These are phyloP conservation scores for Leishmania tarentolae DNA, from an alignment of 208 protist genomes.

Conservation along the genomic window DNA sequence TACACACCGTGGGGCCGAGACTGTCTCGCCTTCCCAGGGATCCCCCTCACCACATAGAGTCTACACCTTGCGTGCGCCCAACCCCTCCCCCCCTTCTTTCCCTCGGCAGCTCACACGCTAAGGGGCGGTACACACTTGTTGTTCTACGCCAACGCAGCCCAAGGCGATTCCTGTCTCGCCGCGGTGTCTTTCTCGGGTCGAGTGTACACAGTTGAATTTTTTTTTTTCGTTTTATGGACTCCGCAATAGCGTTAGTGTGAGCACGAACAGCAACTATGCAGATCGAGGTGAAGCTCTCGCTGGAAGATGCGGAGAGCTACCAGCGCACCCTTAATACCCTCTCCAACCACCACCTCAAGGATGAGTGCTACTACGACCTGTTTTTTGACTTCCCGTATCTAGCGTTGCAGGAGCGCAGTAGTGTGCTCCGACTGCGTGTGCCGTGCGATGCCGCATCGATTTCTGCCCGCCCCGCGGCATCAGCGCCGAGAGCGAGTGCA, in stretches of 20 bases:
- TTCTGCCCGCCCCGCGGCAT: background rate
- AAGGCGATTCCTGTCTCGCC: background rate
- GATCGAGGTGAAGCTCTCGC: slow-evolving; percentile 67
- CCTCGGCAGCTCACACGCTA: background rate
- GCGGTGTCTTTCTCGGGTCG: background rate
- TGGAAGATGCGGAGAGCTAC: slow-evolving; percentile 46
- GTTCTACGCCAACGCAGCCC: background rate
- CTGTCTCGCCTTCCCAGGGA: background rate
- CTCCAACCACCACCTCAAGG: slow-evolving; percentile 28
- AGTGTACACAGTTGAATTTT: background rate
- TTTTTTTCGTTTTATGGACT: background rate
- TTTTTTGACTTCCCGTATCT: slow-evolving; percentile 74
- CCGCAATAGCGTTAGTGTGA: background rate
- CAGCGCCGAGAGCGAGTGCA: background rate
- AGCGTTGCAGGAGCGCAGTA: slow-evolving; percentile 35
- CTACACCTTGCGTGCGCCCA: background rate
- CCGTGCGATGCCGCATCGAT: slow-evolving; percentile 23
- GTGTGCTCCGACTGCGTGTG: slow-evolving; percentile 71
- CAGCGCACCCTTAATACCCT: slow-evolving; percentile 34
- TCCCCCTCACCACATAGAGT: background rate
- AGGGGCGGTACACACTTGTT: background rate
- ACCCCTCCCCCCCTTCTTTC: background rate
- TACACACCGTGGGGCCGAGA: background rate
- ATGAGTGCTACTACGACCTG: slow-evolving; percentile 64
- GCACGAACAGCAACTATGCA: slow-evolving; percentile 41